Percentiles rank a stretch among this genome's conserved stretches.
Conservation (phyloP, 192 early-diverging fungal genomes). For the Coemansia sp. region DNA sequence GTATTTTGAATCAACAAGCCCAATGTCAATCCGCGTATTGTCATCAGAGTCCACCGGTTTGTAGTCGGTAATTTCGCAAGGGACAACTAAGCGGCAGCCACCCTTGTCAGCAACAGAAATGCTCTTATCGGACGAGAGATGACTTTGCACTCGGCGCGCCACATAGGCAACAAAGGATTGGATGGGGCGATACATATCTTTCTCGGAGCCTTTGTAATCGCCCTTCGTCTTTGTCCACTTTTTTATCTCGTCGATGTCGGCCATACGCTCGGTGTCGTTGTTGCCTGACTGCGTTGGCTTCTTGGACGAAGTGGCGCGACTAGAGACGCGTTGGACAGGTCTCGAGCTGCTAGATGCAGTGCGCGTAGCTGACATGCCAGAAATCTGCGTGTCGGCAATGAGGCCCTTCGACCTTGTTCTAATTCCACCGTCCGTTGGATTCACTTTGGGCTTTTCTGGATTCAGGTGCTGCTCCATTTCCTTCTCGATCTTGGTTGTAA, state of each 20-base stretch:
- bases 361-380: neutral
- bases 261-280: neutral
- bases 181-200: too few relatives aligned
- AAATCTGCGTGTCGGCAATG: neutral
- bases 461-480: neutral
- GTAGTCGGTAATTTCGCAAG: too few relatives aligned
- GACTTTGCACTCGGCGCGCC: too few relatives aligned
- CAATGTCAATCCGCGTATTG: too few relatives aligned
- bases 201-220: neutral
- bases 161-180: too few relatives aligned
- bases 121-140: too few relatives aligned
- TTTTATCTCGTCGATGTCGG: neutral
- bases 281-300: neutral
- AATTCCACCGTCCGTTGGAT: neutral
- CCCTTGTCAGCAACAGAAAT: too few relatives aligned
- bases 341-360: neutral
- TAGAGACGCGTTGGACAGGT: neutral
- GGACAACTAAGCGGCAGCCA: too few relatives aligned
- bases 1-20: too few relatives aligned
- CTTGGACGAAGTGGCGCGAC: neutral
- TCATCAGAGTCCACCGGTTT: too few relatives aligned
- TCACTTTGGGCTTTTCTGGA: neutral
- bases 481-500: neutral
- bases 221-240: neutral
- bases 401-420: neutral